Conservation (phyloP, 192 early-diverging fungal genomes). For the Spizellomyces sp. region DNA sequence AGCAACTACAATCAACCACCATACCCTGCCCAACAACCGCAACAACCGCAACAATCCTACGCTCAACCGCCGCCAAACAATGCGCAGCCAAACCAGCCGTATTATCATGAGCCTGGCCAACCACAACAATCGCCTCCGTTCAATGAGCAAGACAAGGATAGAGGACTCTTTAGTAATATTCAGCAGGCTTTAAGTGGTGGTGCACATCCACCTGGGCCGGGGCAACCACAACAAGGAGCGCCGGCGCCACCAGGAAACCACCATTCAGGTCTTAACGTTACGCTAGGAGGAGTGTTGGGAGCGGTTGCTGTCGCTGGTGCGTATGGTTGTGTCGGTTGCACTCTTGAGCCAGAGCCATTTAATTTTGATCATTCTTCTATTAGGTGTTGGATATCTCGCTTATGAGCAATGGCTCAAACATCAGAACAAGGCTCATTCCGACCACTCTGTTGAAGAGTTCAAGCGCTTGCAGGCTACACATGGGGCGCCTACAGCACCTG, state of each 20-base stretch:
- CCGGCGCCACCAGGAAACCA: background rate
- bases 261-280: slow-evolving; percentile 1
- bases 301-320: slow-evolving; percentile 36
- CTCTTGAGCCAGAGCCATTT: background rate
- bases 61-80: background rate
- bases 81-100: background rate
- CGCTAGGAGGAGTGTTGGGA: slow-evolving; percentile 21
- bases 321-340: background rate
- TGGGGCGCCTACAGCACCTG: background rate
- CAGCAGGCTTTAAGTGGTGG: background rate
- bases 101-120: background rate
- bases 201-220: background rate
- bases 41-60: no score
- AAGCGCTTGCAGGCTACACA: slow-evolving; percentile 2
- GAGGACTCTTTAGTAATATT: background rate
- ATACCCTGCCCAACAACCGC: no score
- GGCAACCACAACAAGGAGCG: background rate
- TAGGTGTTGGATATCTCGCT: slow-evolving; percentile 27
- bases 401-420: slow-evolving; percentile 40
- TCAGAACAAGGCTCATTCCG: slow-evolving; percentile 35
- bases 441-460: slow-evolving; percentile 33
- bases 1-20: no score
- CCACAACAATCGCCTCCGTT: background rate
- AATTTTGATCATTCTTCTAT: background rate
- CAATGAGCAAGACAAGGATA: no score